Conservation (phyloP, 2,329 filamentous ascomycete species). For the Neofusicoccum sp. region DNA sequence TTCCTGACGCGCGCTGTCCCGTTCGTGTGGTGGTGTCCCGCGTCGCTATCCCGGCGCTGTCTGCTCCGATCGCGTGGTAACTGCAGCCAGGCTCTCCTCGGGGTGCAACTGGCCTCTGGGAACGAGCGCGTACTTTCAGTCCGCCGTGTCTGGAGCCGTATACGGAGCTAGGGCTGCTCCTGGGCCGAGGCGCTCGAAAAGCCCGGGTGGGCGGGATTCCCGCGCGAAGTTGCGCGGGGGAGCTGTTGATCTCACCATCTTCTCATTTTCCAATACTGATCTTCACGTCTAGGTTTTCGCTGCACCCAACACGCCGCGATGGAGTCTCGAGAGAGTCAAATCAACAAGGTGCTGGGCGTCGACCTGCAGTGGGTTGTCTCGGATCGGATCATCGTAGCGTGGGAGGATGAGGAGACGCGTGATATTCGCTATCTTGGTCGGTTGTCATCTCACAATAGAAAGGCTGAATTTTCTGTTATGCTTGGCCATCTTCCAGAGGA, state of each 20-base stretch:
- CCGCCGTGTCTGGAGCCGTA: background rate
- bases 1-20: background rate
- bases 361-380: constrained; percentile 1
- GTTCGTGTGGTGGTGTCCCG: background rate
- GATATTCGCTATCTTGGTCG: constrained; percentile 12
- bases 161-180: constrained; percentile 11
- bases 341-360: background rate
- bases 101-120: background rate
- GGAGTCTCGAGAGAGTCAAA: background rate
- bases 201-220: constrained; percentile 14
- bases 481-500: constrained; percentile 7
- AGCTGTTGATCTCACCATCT: background rate
- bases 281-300: background rate
- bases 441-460: constrained; percentile 17
- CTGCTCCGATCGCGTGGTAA: background rate
- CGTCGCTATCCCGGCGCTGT: background rate
- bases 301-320: background rate
- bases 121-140: background rate
- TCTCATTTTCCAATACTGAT: background rate
- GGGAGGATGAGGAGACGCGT: background rate
- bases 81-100: background rate
- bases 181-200: constrained; percentile 5
- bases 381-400: background rate
- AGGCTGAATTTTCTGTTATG: constrained; percentile 15
- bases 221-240: constrained; percentile 1